Conservation (phyloP, 495 filamentous ascomycete species). For the Neurospora sp. region DNA sequence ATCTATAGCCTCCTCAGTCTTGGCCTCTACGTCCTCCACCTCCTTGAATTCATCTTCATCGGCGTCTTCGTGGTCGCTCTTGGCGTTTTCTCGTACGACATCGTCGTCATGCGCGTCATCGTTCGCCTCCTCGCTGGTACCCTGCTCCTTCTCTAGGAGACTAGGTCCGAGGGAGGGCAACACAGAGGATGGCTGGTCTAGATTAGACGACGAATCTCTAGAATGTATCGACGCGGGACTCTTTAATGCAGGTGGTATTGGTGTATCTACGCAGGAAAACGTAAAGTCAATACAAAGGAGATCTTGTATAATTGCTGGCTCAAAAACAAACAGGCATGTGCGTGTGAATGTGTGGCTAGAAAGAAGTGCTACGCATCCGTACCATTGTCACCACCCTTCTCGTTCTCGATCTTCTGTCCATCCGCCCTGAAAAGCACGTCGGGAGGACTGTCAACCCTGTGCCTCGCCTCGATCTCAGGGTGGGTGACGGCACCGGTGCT, state of each 20-base stretch:
- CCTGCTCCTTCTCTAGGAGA: background rate
- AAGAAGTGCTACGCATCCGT: conserved; percentile 26
- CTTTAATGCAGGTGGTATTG: conserved; percentile 26
- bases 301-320: background rate
- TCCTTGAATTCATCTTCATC: background rate
- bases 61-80: background rate
- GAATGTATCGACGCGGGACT: conserved; percentile 13
- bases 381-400: conserved; percentile 21
- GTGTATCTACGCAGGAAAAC: conserved; percentile 27
- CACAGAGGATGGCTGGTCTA: conserved; percentile 9
- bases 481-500: conserved; percentile 30
- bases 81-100: background rate
- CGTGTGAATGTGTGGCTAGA: conserved; percentile 1
- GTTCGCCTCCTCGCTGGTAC: background rate
- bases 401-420: conserved; percentile 18
- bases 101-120: background rate
- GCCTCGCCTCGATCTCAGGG: conserved; percentile 26
- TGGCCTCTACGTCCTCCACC: background rate
- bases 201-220: conserved; percentile 26
- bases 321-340: conserved; percentile 5
- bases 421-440: conserved; percentile 39
- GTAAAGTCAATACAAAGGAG: conserved; percentile 23
- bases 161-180: conserved; percentile 2
- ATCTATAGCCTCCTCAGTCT: background rate
- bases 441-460: conserved; percentile 34